Conservation (phyloP, 2,329 filamentous ascomycete species). For the Venturia effusa region DNA sequence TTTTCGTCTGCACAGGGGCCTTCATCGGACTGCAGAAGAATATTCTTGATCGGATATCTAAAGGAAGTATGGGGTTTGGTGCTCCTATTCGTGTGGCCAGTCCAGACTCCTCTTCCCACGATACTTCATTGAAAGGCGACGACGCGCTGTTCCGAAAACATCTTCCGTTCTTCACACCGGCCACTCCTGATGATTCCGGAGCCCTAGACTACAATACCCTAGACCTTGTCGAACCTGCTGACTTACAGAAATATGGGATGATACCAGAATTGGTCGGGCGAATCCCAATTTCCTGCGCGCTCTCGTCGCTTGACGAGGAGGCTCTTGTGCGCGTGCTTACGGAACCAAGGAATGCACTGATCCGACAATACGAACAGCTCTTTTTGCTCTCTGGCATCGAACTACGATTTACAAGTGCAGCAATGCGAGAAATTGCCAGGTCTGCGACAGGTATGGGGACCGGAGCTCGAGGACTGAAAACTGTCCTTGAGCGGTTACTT, state of each 20-base stretch:
- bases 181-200: constrained; percentile 14
- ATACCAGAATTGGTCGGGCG: constrained; percentile 96
- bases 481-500: constrained; percentile 37
- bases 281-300: constrained; percentile 77
- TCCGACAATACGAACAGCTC: constrained; percentile 79
- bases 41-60: constrained; percentile 76
- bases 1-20: constrained; percentile 93
- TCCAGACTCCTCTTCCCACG: constrained; percentile 37
- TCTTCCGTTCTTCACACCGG: constrained; percentile 41
- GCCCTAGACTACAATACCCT: constrained; percentile 43
- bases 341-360: constrained; percentile 78
- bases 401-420: constrained; percentile 70
- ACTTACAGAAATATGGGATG: constrained; percentile 77
- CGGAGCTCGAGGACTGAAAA: constrained; percentile 44
- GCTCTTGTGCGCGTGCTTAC: constrained; percentile 78
- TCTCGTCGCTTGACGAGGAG: constrained; percentile 60
- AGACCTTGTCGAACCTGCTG: constrained; percentile 62
- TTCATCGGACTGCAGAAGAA: constrained; percentile 88
- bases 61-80: constrained; percentile 82
- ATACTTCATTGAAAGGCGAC: constrained; percentile 48
- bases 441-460: constrained; percentile 60
- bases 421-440: constrained; percentile 71
- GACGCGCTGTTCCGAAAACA: constrained; percentile 44
- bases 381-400: constrained; percentile 71
- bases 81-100: constrained; percentile 57